These are phyloP conservation scores for Silene uniflora DNA, from an alignment of 148 eudicot species.

Conservation along the genomic window DNA sequence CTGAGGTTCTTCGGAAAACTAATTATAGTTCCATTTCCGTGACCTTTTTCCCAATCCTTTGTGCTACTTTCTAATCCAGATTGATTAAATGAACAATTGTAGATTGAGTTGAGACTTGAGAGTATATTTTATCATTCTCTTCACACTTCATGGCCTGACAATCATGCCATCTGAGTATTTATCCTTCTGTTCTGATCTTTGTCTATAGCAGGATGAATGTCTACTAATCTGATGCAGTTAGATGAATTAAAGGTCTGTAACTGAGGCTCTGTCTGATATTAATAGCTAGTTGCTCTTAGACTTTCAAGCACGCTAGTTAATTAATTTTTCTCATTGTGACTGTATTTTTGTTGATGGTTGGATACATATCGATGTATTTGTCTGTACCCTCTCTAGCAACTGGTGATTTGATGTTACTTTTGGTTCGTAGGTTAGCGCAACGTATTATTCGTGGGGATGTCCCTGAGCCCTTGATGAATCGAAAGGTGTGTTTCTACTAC, in stretches of 20 bases:
- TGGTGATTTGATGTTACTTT: background rate
- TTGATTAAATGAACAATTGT: background rate
- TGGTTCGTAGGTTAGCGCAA: slow-evolving; percentile 82
- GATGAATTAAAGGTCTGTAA: background rate
- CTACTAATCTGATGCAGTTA: background rate
- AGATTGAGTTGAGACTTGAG: background rate
- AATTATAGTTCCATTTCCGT: background rate
- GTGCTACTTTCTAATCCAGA: background rate
- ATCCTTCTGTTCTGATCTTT: background rate
- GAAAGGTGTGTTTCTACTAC: slow-evolving; percentile 49
- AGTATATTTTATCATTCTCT: background rate
- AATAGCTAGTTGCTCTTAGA: background rate
- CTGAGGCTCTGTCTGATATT: background rate
- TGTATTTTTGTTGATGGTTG: background rate
- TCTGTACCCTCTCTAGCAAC: background rate
- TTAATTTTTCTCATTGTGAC: background rate
- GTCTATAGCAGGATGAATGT: background rate
- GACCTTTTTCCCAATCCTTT: background rate
- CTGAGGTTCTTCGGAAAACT: background rate
- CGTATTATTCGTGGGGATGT: slow-evolving; percentile 98
- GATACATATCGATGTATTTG: background rate
- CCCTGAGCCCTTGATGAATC: slow-evolving; percentile 86
- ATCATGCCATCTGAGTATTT: background rate
- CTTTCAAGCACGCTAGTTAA: background rate
- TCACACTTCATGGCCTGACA: background rate